A percentile compares a stretch with the other conserved stretches of the same genome.
These are phyloP conservation scores for Sporothrix pallida DNA, from an alignment of 2,329 filamentous ascomycete species.

Conservation along the genomic window DNA sequence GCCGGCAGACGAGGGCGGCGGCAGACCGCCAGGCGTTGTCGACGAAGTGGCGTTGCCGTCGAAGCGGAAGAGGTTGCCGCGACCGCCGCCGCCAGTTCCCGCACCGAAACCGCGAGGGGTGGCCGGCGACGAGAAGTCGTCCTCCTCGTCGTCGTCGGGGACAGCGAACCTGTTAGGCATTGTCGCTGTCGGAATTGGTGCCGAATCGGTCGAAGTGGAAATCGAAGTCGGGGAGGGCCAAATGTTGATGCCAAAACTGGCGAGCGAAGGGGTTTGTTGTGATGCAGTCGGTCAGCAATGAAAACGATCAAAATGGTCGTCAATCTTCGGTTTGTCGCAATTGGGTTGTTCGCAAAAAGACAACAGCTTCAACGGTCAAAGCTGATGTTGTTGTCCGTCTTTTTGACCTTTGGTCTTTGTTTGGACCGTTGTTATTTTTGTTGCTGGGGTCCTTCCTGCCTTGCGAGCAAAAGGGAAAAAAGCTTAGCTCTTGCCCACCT, in stretches of 20 bases:
- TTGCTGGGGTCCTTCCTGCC: conserved; percentile 15
- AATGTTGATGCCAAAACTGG: not conserved
- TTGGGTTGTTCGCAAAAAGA: conserved; percentile 5
- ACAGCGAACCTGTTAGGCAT: conserved; percentile 38
- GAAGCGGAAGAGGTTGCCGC: conserved; percentile 47
- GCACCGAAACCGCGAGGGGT: conserved; percentile 32
- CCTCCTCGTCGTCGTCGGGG: conserved; percentile 38
- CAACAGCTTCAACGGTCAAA: not conserved
- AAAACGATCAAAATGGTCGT: not conserved
- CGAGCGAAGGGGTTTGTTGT: too few species aligned
- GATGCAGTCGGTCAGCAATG: too few species aligned
- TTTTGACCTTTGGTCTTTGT: not conserved
- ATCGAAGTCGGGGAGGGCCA: not conserved
- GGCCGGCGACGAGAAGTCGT: conserved; percentile 34
- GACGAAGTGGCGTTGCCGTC: conserved; percentile 52
- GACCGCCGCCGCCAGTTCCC: not conserved
- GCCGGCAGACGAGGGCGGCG: conserved; percentile 58
- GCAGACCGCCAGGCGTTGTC: conserved; percentile 59
- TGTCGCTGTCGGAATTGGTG: not conserved
- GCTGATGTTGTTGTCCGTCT: not conserved
- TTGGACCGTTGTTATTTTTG: conserved; percentile 28
- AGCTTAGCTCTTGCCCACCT: conserved; percentile 26
- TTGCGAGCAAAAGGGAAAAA: conserved; percentile 10
- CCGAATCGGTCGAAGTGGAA: not conserved
- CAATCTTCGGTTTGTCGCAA: not conserved